Conservation (phyloP, 2,329 filamentous ascomycete genomes). For the Karstenula rhodostoma region DNA sequence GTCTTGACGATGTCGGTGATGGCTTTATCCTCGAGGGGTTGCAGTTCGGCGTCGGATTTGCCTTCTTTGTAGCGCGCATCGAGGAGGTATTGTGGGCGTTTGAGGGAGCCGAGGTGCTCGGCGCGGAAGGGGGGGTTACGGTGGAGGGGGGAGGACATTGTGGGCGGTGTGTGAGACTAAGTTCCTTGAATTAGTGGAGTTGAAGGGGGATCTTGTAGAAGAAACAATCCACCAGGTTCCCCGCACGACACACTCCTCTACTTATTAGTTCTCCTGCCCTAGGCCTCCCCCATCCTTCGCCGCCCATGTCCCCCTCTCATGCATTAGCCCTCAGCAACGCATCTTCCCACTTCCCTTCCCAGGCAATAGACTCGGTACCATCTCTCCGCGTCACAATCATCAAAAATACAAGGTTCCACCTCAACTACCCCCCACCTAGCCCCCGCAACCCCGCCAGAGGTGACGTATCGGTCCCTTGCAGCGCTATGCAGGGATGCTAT, state of each 20-base stretch:
- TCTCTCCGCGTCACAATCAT: not conserved
- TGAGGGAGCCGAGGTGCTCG: conserved; percentile 74
- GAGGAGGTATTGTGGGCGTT: conserved; percentile 69
- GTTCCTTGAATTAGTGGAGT: not conserved
- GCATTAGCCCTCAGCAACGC: not conserved
- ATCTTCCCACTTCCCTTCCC: not conserved
- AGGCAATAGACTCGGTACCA: not conserved
- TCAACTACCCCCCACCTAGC: conserved; percentile 8
- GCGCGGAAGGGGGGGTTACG: conserved; percentile 69
- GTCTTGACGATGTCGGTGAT: conserved; percentile 69
- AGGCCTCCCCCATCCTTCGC: not conserved
- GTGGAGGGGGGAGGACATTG: conserved; percentile 28
- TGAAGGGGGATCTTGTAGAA: not conserved
- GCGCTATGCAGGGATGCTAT: no score
- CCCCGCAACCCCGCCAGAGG: conserved; percentile 9
- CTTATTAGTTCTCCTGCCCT: not conserved
- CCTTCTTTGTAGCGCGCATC: conserved; percentile 63
- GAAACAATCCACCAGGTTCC: not conserved
- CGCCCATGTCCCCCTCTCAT: not conserved
- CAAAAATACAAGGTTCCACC: not conserved
- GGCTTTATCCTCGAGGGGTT: conserved; percentile 68
- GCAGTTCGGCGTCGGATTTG: conserved; percentile 65
- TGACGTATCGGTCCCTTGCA: conserved; percentile 5
- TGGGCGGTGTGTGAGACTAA: not conserved
- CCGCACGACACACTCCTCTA: not conserved